Percentiles rank a stretch among this genome's conserved stretches.
phyloP scores from a whole-genome alignment of 129 eudicot genomes.

The Lactuca sativa region DNA sequence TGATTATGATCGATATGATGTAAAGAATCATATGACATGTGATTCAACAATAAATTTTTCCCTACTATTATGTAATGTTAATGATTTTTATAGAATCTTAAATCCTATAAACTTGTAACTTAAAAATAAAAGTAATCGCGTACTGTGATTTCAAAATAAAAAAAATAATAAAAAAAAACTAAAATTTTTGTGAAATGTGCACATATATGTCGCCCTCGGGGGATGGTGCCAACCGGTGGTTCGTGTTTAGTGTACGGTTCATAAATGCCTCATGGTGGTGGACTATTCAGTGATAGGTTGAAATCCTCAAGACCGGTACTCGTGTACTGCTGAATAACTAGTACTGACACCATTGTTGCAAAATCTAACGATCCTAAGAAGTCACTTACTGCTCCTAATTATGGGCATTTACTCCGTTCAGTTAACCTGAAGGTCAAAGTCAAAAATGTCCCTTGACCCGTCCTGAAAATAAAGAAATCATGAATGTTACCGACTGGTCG shows the following conservation, averaged over 20 bases:
- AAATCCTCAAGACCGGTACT: slow-evolving; percentile 43
- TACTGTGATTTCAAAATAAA: too few species aligned
- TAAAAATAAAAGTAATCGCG: too few species aligned
- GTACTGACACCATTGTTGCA: slow-evolving; percentile 60
- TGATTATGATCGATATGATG: slow-evolving; percentile 1
- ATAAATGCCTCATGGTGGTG: slow-evolving; percentile 26
- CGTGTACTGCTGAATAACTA: slow-evolving; percentile 76
- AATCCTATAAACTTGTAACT: too few species aligned
- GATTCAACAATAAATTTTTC: slow-evolving; percentile 18
- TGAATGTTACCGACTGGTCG: slow-evolving; percentile 56
- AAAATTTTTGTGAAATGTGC: not conserved
- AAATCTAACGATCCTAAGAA: slow-evolving; percentile 81
- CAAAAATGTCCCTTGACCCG: slow-evolving; percentile 67
- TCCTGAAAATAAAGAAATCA: slow-evolving; percentile 73
- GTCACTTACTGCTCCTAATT: slow-evolving; percentile 85
- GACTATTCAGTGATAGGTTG: slow-evolving; percentile 48
- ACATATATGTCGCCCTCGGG: slow-evolving; percentile 4
- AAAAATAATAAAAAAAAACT: too few species aligned
- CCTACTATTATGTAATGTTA: too few species aligned
- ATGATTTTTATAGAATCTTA: too few species aligned
- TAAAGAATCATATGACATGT: slow-evolving; percentile 18
- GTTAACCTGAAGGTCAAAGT: slow-evolving; percentile 80
- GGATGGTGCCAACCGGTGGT: slow-evolving; percentile 20
- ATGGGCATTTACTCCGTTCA: slow-evolving; percentile 95
- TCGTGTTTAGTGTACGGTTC: slow-evolving; percentile 20